These are phyloP conservation scores for Metschnikowia anglica DNA, from an alignment of 805 yeast genomes.

Conservation along the genomic window DNA sequence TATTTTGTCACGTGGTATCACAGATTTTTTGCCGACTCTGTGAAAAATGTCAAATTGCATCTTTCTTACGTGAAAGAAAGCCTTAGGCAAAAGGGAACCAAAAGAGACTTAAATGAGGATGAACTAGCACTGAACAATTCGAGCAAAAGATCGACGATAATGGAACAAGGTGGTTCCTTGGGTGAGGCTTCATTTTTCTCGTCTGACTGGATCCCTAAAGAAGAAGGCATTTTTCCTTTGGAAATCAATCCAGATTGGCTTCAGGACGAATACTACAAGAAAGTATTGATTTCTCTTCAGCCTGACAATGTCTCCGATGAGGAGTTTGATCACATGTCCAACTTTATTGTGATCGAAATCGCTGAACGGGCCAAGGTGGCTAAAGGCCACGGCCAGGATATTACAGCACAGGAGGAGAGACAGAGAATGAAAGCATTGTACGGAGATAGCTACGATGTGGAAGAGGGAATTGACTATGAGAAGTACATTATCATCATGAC, in stretches of 20 bases:
- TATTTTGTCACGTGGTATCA: conserved; percentile 85
- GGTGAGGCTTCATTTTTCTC: conserved; percentile 52
- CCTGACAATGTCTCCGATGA: conserved; percentile 66
- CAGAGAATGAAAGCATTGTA: conserved; percentile 24
- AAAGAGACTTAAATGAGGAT: conserved; percentile 33
- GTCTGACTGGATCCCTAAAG: conserved; percentile 67
- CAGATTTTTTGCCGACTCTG: conserved; percentile 54
- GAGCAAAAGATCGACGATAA: conserved; percentile 32
- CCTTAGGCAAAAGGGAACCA: conserved; percentile 54
- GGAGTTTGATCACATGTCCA: conserved; percentile 55
- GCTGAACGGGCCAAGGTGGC: conserved; percentile 54
- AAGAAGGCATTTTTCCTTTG: conserved; percentile 63
- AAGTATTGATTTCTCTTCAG: conserved; percentile 68
- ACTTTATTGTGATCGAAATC: conserved; percentile 45
- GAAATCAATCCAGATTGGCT: conserved; percentile 66
- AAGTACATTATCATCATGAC: conserved; percentile 64
- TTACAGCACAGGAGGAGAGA: conserved; percentile 38
- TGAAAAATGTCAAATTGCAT: conserved; percentile 63
- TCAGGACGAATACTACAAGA: conserved; percentile 47
- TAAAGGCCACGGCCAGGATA: conserved; percentile 46
- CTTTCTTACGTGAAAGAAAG: conserved; percentile 62
- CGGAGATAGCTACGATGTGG: conserved; percentile 40
- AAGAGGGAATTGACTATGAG: conserved; percentile 51
- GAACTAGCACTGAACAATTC: conserved; percentile 10
- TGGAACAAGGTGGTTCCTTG: conserved; percentile 40